Evolutionary conservation across 768 basidiomycete genomes (phyloP).

Genomic region (Tulasnella sp.): DNA sequence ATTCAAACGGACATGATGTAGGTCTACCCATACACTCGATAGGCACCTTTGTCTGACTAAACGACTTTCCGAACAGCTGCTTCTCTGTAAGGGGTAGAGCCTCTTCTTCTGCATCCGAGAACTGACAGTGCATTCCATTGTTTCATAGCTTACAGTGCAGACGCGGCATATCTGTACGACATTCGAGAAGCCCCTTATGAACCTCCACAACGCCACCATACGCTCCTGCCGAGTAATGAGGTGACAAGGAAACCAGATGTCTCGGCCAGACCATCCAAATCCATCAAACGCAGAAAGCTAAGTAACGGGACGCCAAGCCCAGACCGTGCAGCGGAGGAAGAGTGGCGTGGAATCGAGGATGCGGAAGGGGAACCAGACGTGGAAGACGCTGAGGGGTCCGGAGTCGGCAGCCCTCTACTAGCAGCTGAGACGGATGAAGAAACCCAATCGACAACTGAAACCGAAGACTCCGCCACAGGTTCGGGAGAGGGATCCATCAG

Average conservation of each 20-base stretch:
- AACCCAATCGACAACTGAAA: background rate
- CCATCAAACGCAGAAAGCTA: slow-evolving; percentile 6
- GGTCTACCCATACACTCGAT: slow-evolving; percentile 66
- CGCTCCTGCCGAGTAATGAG: slow-evolving; percentile 23
- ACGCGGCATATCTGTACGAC: slow-evolving; percentile 66
- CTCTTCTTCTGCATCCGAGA: slow-evolving; percentile 6
- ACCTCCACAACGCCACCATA: slow-evolving; percentile 21
- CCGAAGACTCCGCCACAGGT: background rate
- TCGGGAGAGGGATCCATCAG: background rate
- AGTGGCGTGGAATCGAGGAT: slow-evolving; percentile 7
- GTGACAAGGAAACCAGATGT: background rate
- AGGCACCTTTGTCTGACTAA: slow-evolving; percentile 24
- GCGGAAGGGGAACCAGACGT: background rate
- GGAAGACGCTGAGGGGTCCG: background rate
- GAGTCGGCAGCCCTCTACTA: background rate
- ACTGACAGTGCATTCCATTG: background rate
- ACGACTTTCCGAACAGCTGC: slow-evolving; percentile 37
- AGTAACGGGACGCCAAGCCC: slow-evolving; percentile 19
- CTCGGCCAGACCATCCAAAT: background rate
- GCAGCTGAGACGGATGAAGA: background rate
- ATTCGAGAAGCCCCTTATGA: slow-evolving; percentile 52
- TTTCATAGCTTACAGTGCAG: slow-evolving; percentile 57
- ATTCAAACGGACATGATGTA: slow-evolving; percentile 68
- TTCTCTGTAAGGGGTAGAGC: slow-evolving; percentile 34
- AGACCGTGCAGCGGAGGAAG: slow-evolving; percentile 17